Conservation (phyloP, 2,329 filamentous ascomycete species). For the Epichloe sp. region DNA sequence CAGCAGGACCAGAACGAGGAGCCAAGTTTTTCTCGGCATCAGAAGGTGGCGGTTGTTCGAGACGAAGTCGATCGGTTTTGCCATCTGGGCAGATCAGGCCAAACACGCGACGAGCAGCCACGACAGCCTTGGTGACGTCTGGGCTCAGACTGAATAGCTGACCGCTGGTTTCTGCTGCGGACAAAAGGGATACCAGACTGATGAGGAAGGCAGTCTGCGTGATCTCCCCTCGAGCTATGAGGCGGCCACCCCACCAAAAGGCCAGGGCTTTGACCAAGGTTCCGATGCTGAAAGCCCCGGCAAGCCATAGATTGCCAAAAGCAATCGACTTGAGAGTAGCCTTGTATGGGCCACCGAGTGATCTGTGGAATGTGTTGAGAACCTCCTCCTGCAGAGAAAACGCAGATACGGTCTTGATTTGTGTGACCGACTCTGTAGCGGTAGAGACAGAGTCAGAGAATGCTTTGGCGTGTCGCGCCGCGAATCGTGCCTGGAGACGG, state of each 20-base stretch:
- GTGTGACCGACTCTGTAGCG: conserved; percentile 53
- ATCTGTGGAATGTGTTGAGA: conserved; percentile 37
- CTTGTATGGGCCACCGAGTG: conserved; percentile 36
- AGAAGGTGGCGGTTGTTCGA: background rate
- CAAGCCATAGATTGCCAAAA: conserved; percentile 45
- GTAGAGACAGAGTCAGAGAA: conserved; percentile 51
- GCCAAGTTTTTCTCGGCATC: conserved; percentile 10
- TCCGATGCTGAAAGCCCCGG: conserved; percentile 45
- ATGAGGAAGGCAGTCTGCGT: conserved; percentile 60
- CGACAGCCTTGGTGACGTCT: conserved; percentile 23
- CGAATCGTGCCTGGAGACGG: conserved; percentile 45
- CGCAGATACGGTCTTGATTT: conserved; percentile 49
- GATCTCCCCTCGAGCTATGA: conserved; percentile 54
- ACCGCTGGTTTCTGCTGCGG: conserved; percentile 45
- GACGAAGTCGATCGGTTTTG: background rate
- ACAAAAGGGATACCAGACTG: conserved; percentile 47
- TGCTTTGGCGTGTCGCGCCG: conserved; percentile 49
- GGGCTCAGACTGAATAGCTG: conserved; percentile 53
- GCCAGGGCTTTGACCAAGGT: conserved; percentile 62
- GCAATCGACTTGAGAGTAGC: conserved; percentile 37
- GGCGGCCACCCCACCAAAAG: conserved; percentile 68
- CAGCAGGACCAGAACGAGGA: conserved; percentile 10
- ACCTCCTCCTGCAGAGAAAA: conserved; percentile 40
- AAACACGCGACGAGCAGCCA: conserved; percentile 32
- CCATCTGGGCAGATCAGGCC: conserved; percentile 14